phyloP scores from a whole-genome alignment of 163 green algal genomes.

The Picocystis sp. region DNA sequence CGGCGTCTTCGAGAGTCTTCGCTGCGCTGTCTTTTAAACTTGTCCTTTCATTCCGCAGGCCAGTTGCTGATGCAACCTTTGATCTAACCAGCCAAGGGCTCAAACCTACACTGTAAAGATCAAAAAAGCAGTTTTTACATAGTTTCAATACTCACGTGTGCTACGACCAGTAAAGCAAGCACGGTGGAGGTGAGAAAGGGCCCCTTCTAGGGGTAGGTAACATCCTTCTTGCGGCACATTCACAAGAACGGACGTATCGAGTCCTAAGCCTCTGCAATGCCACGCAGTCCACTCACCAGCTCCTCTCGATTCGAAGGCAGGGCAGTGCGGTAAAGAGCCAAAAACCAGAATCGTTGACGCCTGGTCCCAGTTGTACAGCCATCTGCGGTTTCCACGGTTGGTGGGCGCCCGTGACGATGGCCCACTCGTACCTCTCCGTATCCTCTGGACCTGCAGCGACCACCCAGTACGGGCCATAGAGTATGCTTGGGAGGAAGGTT shows the following conservation, averaged over 20 bases:
- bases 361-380: background rate
- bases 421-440: background rate
- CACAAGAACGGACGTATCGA: constrained; percentile 6
- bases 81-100: no score
- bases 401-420: constrained; percentile 6
- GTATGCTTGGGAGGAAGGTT: constrained; percentile 5
- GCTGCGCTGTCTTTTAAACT: no score
- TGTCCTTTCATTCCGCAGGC: no score
- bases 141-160: no score
- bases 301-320: constrained; percentile 1
- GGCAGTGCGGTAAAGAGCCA: constrained; percentile 10
- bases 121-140: no score
- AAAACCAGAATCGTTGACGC: constrained; percentile 6
- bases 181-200: no score
- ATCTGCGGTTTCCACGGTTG: constrained; percentile 3
- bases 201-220: background rate
- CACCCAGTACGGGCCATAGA: constrained; percentile 15
- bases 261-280: constrained; percentile 1
- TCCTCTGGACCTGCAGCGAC: constrained; percentile 5
- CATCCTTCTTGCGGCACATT: constrained; percentile 7
- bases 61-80: no score
- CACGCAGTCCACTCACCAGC: background rate
- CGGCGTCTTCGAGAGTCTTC: no score
- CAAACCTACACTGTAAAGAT: no score
- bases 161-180: no score